Conservation (phyloP, 1,284 basidiomycete species). For the Ceratobasidium sp. region DNA sequence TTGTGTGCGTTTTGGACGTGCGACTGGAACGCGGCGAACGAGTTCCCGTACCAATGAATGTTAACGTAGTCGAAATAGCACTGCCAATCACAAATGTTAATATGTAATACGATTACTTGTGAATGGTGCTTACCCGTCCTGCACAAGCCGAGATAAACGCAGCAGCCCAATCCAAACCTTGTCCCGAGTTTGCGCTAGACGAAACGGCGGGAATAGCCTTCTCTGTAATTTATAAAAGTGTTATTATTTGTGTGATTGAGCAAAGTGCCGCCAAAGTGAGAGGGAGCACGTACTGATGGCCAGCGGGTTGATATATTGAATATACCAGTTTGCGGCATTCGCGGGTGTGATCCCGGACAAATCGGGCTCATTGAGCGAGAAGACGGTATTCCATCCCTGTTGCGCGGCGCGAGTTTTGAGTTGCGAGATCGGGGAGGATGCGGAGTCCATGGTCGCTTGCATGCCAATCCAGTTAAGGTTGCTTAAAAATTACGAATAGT, state of each 20-base stretch:
- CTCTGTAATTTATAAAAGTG: not conserved
- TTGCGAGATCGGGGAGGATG: conserved; percentile 35
- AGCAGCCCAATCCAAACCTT: conserved; percentile 42
- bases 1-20: conserved; percentile 44
- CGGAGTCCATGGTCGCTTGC: conserved; percentile 32
- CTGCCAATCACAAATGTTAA: not conserved
- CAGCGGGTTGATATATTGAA: conserved; percentile 43
- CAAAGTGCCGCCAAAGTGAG: too few species aligned
- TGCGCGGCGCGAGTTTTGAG: conserved; percentile 40
- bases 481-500: not conserved
- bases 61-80: conserved; percentile 47
- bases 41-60: conserved; percentile 44
- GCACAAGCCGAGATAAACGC: conserved; percentile 42
- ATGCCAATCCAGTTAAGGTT: conserved; percentile 44
- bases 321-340: conserved; percentile 42
- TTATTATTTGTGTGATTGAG: too few species aligned
- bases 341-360: conserved; percentile 23
- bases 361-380: conserved; percentile 45
- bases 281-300: conserved; percentile 32
- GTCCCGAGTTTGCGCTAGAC: conserved; percentile 23
- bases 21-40: conserved; percentile 37
- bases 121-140: conserved; percentile 5
- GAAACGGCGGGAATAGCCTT: conserved; percentile 43
- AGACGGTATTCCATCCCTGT: conserved; percentile 41
- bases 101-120: not conserved